phyloP scores from a whole-genome alignment of 768 basidiomycete species.

The Phylloporus sp. region DNA sequence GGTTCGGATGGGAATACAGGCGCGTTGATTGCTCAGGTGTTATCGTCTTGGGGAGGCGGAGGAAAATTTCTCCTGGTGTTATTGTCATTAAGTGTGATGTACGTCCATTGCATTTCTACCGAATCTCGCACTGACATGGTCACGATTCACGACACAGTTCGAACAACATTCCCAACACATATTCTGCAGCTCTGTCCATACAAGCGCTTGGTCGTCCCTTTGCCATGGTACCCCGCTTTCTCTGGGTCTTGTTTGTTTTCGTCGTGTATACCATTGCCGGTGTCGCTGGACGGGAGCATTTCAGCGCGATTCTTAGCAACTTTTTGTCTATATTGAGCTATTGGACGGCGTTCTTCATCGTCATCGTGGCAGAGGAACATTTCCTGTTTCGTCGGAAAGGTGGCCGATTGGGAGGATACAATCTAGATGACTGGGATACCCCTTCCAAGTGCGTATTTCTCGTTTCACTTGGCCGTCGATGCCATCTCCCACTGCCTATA shows the following conservation, averaged over 20 bases:
- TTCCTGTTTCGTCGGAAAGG: slow-evolving; percentile 39
- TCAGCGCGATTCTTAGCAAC: slow-evolving; percentile 39
- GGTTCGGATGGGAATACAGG: slow-evolving; percentile 37
- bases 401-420: slow-evolving; percentile 45
- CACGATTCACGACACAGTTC: slow-evolving; percentile 18
- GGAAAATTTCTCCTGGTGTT: slow-evolving; percentile 40
- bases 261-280: slow-evolving; percentile 37
- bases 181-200: slow-evolving; percentile 44
- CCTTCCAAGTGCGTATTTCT: slow-evolving; percentile 31
- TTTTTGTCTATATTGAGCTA: slow-evolving; percentile 41
- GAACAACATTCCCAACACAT: slow-evolving; percentile 41
- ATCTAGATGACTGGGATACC: slow-evolving; percentile 44
- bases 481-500: not conserved
- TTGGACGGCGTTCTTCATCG: slow-evolving; percentile 45
- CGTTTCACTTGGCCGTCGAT: not conserved
- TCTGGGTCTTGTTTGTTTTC: slow-evolving; percentile 43
- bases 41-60: slow-evolving; percentile 41
- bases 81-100: slow-evolving; percentile 41
- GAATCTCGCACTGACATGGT: not conserved
- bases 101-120: slow-evolving; percentile 10
- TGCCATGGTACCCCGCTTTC: slow-evolving; percentile 39
- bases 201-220: slow-evolving; percentile 42
- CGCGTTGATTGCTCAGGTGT: slow-evolving; percentile 39
- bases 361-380: slow-evolving; percentile 44
- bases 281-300: slow-evolving; percentile 41